These are phyloP conservation scores for Carpinus fangiana DNA, from an alignment of 306 rosid species.

Conservation along the genomic window DNA sequence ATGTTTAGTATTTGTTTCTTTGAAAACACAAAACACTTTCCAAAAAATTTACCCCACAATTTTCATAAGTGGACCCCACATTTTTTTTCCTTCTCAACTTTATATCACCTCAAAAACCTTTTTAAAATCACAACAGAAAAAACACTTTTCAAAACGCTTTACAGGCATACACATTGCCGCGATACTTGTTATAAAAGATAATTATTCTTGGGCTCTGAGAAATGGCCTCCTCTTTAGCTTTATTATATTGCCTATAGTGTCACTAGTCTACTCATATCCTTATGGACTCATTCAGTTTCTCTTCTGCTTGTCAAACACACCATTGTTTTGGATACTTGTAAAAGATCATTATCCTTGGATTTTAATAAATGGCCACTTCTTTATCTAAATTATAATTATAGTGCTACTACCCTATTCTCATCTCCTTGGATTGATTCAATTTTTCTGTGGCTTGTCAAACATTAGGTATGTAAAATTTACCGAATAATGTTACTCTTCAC, in stretches of 20 bases:
- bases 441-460: not conserved
- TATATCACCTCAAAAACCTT: no score
- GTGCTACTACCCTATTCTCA: not conserved
- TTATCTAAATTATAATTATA: not conserved
- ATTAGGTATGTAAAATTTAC: not conserved
- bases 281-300: not conserved
- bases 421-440: not conserved
- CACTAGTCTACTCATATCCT: not conserved
- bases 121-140: no score
- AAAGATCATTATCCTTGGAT: not conserved
- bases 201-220: not conserved
- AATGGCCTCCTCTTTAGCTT: not conserved
- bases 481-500: no score
- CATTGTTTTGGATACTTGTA: conserved; percentile 12
- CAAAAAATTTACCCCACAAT: no score
- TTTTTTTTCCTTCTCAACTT: no score
- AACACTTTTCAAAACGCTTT: no score
- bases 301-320: not conserved
- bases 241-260: not conserved
- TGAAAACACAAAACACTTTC: no score
- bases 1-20: no score
- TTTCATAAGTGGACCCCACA: no score
- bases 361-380: not conserved
- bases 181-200: not conserved
- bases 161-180: not conserved